Conservation (phyloP, 768 basidiomycete genomes). For the Tricholomella constricta region DNA sequence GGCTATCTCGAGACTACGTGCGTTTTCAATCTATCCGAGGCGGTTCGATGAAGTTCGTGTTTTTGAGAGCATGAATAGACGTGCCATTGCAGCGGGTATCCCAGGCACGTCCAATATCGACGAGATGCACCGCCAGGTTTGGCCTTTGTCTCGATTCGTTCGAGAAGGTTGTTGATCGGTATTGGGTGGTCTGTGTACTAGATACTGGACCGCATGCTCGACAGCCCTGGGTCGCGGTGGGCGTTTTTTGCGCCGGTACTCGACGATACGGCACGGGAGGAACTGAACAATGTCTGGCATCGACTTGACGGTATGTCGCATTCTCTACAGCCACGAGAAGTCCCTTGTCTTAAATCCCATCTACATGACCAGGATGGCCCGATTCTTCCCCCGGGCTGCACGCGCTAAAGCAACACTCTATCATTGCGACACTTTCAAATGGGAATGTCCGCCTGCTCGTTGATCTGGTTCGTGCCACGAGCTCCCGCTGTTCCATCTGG, state of each 20-base stretch:
- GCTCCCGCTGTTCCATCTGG: neutral
- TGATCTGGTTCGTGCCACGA: slow-evolving; percentile 51
- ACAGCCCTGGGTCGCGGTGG: slow-evolving; percentile 44
- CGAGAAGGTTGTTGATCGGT: no score
- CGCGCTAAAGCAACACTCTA: slow-evolving; percentile 48
- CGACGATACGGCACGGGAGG: slow-evolving; percentile 42
- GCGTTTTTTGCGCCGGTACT: slow-evolving; percentile 44
- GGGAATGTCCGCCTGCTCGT: slow-evolving; percentile 62
- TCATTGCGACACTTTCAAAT: slow-evolving; percentile 62
- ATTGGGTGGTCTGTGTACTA: no score
- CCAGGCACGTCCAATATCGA: slow-evolving; percentile 55
- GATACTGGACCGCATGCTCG: slow-evolving; percentile 61
- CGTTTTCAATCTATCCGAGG: slow-evolving; percentile 14
- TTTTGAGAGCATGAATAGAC: slow-evolving; percentile 29
- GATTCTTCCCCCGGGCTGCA: slow-evolving; percentile 52
- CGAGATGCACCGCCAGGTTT: slow-evolving; percentile 54
- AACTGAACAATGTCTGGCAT: slow-evolving; percentile 61
- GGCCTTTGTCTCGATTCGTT: no score
- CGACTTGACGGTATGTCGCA: slow-evolving; percentile 46
- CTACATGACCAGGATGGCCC: slow-evolving; percentile 50
- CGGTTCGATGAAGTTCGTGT: neutral
- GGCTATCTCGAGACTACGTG: slow-evolving; percentile 53
- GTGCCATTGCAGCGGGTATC: slow-evolving; percentile 44
- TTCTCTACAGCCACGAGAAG: neutral
- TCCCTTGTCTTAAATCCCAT: no score